Evolutionary conservation across 306 rosid genomes (phyloP).

Genomic region (Carpinus viminea): DNA sequence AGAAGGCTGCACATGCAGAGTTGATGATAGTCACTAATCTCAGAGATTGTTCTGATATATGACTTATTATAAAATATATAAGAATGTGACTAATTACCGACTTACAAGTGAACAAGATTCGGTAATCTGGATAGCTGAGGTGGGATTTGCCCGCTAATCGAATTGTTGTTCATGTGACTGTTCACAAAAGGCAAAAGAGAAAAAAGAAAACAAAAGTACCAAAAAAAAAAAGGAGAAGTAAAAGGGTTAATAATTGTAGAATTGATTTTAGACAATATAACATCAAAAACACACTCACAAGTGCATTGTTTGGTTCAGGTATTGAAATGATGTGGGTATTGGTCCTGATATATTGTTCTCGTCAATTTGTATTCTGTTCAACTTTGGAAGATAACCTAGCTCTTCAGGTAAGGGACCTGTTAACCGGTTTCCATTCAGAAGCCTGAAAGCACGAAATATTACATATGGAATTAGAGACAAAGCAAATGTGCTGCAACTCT

Average conservation of each 20-base stretch:
- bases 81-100: slow-evolving; percentile 20
- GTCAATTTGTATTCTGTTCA: slow-evolving; percentile 75
- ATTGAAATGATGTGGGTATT: slow-evolving; percentile 71
- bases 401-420: slow-evolving; percentile 78
- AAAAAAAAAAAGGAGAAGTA: slow-evolving; percentile 15
- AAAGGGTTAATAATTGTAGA: slow-evolving; percentile 2
- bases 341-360: slow-evolving; percentile 70
- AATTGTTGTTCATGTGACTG: slow-evolving; percentile 99
- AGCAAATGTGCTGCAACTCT: background rate
- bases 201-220: slow-evolving; percentile 2
- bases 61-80: background rate
- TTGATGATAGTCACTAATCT: slow-evolving; percentile 10
- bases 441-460: slow-evolving; percentile 45
- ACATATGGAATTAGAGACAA: slow-evolving; percentile 15
- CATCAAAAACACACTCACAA: slow-evolving; percentile 67
- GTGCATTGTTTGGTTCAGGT: slow-evolving; percentile 57
- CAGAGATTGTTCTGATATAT: background rate
- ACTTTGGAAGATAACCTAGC: slow-evolving; percentile 73
- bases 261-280: slow-evolving; percentile 13
- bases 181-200: slow-evolving; percentile 27
- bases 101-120: slow-evolving; percentile 78
- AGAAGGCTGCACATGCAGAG: slow-evolving; percentile 73
- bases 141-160: slow-evolving; percentile 85
- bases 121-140: slow-evolving; percentile 62
- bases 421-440: slow-evolving; percentile 76